Conservation (phyloP, 2,329 filamentous ascomycete species). For the Paecilomyces fulvus region DNA sequence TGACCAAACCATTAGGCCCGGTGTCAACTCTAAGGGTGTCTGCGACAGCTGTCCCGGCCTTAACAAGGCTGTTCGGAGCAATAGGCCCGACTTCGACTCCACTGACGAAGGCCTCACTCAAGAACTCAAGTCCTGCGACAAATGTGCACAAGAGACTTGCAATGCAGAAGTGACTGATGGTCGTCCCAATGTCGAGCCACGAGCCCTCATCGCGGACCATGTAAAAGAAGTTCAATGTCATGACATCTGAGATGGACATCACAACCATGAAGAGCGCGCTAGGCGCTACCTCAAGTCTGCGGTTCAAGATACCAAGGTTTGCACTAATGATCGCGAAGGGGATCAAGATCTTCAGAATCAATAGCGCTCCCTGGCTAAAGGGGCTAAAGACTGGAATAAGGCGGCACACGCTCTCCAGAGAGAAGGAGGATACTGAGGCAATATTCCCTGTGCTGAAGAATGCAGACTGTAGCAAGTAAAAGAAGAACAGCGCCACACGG, state of each 20-base stretch:
- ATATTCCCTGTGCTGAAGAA: conserved; percentile 98
- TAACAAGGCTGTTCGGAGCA: not conserved
- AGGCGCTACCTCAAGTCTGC: conserved; percentile 71
- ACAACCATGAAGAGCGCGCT: conserved; percentile 90
- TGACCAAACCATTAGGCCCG: not conserved
- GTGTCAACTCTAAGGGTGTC: not conserved
- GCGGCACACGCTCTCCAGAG: conserved; percentile 77
- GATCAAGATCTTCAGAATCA: conserved; percentile 83
- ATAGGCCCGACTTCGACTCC: conserved; percentile 56
- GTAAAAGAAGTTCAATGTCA: conserved; percentile 96
- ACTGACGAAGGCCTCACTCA: conserved; percentile 73
- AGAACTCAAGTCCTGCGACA: conserved; percentile 75
- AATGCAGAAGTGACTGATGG: conserved; percentile 92
- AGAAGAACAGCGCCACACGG: conserved; percentile 86
- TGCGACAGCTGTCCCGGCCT: not conserved
- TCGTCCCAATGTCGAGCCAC: conserved; percentile 96
- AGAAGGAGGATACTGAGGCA: conserved; percentile 88
- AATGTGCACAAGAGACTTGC: conserved; percentile 85
- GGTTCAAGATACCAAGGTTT: conserved; percentile 88
- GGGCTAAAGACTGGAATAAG: conserved; percentile 90
- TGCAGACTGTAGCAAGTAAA: conserved; percentile 85
- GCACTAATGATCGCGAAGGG: conserved; percentile 89
- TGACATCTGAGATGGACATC: conserved; percentile 80
- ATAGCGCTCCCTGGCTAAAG: conserved; percentile 78
- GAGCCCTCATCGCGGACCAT: conserved; percentile 93